Base-by-base conservation (phyloP, 306 rosid genomes). In the Argentina anserina region DNA sequence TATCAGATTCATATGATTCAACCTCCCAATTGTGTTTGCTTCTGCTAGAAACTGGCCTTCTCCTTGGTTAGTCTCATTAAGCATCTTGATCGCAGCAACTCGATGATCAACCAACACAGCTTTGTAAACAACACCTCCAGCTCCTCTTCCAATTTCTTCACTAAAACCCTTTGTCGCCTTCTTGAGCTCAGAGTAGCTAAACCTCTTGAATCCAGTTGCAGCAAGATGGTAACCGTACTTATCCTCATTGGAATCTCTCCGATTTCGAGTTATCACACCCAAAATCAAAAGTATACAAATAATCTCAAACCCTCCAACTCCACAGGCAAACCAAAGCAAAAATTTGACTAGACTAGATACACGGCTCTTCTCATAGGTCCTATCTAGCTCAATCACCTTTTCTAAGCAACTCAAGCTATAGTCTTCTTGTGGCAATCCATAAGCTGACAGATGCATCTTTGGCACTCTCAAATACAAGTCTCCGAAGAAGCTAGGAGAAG, bases 1-100 rank as follows among this genome's bases (percentile, higher is more conserved):
- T 28, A 86, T 84, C 76, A 88, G 63, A 58, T 86, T 76, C 89
- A 84, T 86, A 65, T 88, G 90, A 55, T 88, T 80, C 13, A 88
- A 49, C 73, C 83, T 88, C 63, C 87, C 88, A 46, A 86, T 80
- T 65, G 73, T 76, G 42, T 82, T 88, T 3, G 79, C 84, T 75
- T 88, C 90, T 0, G 84, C 81, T 0, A 80, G 81, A 23, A 88
- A 88, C 42, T 88, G 86, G 7, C 71, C 81, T 79, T 88, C 89
- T 6, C 86, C 83, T 80, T 76, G 83, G 25, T 74, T 71, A 15
- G 80, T 64, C 28, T 70, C 86, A 28, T 28, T 65, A 4, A 88
- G 78, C 31, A 58, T 72, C 70, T 25, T 88, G 50, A 78, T 74
- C 4, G 90, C 89, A 0, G 75, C 86, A 2, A 80, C 76, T 15